A percentile compares a stretch with the other conserved stretches of the same genome.
phyloP scores from a whole-genome alignment of 2,329 filamentous ascomycete genomes.

The Teratosphaeriaceae sp. region DNA sequence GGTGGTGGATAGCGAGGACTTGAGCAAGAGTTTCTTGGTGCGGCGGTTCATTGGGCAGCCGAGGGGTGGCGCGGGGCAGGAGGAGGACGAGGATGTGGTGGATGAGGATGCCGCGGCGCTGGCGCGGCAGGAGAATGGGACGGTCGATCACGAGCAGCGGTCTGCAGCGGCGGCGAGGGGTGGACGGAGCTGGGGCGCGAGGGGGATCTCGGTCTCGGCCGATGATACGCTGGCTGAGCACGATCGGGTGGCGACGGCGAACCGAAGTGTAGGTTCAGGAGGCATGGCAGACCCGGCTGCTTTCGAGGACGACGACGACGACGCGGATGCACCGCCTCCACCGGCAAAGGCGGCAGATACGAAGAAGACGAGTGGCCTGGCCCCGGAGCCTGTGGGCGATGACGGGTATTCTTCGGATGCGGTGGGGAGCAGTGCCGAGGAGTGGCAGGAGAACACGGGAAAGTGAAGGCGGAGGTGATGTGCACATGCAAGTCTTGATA shows the following conservation, averaged over 20 bases:
- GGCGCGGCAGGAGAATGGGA: constrained; percentile 29
- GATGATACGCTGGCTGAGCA: constrained; percentile 45
- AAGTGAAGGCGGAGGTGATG: constrained; percentile 1
- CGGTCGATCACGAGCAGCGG: no score
- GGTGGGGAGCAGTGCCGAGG: constrained; percentile 22
- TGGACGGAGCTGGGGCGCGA: constrained; percentile 48
- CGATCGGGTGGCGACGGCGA: constrained; percentile 10
- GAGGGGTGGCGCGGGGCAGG: constrained; percentile 32
- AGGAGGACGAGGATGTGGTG: constrained; percentile 50
- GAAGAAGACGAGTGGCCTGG: background rate
- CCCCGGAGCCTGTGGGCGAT: background rate
- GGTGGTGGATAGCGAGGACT: constrained; percentile 82
- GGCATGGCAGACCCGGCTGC: constrained; percentile 39
- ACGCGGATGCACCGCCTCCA: constrained; percentile 27
- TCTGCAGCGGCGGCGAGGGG: constrained; percentile 14
- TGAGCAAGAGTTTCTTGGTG: constrained; percentile 78
- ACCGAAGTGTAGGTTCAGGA: constrained; percentile 23
- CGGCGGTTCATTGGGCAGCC: constrained; percentile 64
- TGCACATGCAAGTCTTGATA: no score
- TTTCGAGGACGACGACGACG: constrained; percentile 42
- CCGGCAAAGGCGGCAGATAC: constrained; percentile 9
- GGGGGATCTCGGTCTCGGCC: constrained; percentile 54
- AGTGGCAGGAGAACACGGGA: constrained; percentile 19
- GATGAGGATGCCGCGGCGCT: constrained; percentile 55
- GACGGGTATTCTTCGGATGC: constrained; percentile 8